Evolutionary conservation across 495 filamentous ascomycete species (phyloP), one percentile per base, ranked within the genome.

Genomic region (Neurospora discreta): DNA sequence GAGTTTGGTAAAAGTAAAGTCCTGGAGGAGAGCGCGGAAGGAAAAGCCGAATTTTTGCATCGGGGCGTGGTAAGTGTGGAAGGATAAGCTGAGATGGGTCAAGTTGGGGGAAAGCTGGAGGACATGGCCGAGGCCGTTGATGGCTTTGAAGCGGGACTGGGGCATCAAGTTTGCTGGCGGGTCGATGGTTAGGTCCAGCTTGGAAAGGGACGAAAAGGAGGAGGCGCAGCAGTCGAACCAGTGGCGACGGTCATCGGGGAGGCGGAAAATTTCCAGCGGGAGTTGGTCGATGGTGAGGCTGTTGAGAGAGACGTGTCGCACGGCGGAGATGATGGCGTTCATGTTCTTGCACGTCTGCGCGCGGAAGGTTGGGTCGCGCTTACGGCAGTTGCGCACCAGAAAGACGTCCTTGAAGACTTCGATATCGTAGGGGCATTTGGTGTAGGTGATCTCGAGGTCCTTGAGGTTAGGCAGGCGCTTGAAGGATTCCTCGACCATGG

Each of bases 171-270:
- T 72, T 11, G 68, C 68, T 1, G 83, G 80, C 9, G 78, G 74
- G 72, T 84, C 83, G 68, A 85, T 72, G 5, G 80, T 81, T 3
- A 84, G 74, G 75, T 80, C 73, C 11, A 85, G 81, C 44, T 71
- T 77, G 1, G 81, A 74, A 10, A 85, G 77, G 69, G 74, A 78
- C 9, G 78, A 72, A 70, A 85, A 84, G 26, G 82, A 77, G 60
- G 79, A 79, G 3, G 81, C 83, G 68, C 82, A 81, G 68, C 82
- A 81, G 75, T 80, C 80, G 72, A 80, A 82, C 83, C 83, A 85
- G 71, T 82, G 81, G 5, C 69, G 75, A 15, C 82, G 79, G 72
- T 83, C 80, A 44, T 74, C 75, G 39, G 77, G 69, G 52, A 78
- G 38, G 38, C 80, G 78, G 71, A 85, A 84, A 39, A 84, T 70